Evolutionary conservation across 495 filamentous ascomycete genomes (phyloP), one percentile per base, ranked within the genome.

Genomic region (Schizothecium vesticola): DNA sequence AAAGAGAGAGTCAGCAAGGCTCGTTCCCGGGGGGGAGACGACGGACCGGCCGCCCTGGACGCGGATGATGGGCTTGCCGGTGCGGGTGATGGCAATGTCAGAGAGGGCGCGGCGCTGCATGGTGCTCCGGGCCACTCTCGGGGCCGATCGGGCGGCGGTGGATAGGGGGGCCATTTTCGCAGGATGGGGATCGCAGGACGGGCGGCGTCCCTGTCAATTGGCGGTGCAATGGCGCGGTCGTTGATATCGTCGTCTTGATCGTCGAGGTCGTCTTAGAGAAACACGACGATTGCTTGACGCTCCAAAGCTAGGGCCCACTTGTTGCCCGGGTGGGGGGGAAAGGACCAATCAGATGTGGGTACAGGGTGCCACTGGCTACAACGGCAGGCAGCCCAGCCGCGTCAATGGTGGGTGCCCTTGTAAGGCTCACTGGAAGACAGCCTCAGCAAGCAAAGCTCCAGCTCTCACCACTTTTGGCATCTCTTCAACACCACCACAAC

Each of bases 11-110:
- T 79, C 77, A 77, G 72, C 90, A 90, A 60, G 91, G 67, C 65
- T 59, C 51, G 62, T 12, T 21, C 25, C 31, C 11, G 28, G 56
- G 9, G 21, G 10, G 16, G 59, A 33, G 65, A 28, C 25, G 28
- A 65, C 86, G 84, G 78, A 94, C 92, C 91, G 86, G 82, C 92
- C 92, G 80, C 92, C 92, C 75, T 91, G 89, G 67, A 87, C 80
- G 77, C 92, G 88, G 75, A 95, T 81, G 67, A 96, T 89, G 61
- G 92, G 92, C 83, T 91, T 94, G 77, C 92, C 92, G 59, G 92
- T 96, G 72, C 92, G 84, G 66, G 92, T 90, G 75, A 96, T 94
- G 69, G 89, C 80, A 71, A 96, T 84, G 84, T 96, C 92, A 75
- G 90, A 89, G 69, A 95, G 79, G 73, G 77, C 80, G 71, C 87